A percentile compares a stretch with the other conserved stretches of the same genome.
Conservation (phyloP, 495 filamentous ascomycete species). For the Immersiella caudata region DNA sequence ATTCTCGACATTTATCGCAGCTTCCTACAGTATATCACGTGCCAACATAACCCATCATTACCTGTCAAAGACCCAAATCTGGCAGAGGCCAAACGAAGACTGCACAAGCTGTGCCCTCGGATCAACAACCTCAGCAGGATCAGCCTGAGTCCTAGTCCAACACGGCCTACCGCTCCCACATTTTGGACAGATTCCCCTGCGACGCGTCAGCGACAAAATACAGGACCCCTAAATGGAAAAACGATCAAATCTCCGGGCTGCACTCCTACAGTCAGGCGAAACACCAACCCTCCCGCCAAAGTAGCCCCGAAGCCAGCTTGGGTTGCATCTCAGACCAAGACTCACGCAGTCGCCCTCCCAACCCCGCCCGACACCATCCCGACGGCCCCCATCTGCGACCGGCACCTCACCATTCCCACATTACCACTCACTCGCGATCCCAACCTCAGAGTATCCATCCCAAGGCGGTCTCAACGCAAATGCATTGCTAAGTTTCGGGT, state of each 20-base stretch:
- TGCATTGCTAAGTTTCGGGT: not conserved
- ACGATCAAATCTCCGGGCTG: not conserved
- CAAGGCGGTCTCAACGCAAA: not conserved
- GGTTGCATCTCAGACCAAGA: not conserved
- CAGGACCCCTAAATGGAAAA: not conserved
- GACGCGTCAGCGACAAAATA: not conserved
- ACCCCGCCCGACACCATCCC: slow-evolving; percentile 6
- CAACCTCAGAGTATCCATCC: not conserved
- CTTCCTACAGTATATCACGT: slow-evolving; percentile 3
- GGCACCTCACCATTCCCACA: not conserved
- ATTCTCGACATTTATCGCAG: slow-evolving; percentile 7
- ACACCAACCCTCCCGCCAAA: not conserved
- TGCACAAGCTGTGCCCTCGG: slow-evolving; percentile 4
- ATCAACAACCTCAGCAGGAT: slow-evolving; percentile 2
- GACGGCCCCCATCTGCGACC: not conserved
- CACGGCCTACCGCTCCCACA: not conserved
- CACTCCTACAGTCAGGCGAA: not conserved
- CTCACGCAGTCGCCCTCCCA: not conserved
- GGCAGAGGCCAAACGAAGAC: not conserved
- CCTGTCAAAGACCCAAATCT: slow-evolving; percentile 5
- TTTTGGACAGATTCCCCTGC: not conserved
- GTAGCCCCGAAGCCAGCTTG: too few relatives aligned
- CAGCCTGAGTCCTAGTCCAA: slow-evolving; percentile 4
- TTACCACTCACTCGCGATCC: not conserved
- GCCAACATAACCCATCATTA: not conserved